phyloP scores from a whole-genome alignment of 2,329 filamentous ascomycete species.

The Alternaria triticina region DNA sequence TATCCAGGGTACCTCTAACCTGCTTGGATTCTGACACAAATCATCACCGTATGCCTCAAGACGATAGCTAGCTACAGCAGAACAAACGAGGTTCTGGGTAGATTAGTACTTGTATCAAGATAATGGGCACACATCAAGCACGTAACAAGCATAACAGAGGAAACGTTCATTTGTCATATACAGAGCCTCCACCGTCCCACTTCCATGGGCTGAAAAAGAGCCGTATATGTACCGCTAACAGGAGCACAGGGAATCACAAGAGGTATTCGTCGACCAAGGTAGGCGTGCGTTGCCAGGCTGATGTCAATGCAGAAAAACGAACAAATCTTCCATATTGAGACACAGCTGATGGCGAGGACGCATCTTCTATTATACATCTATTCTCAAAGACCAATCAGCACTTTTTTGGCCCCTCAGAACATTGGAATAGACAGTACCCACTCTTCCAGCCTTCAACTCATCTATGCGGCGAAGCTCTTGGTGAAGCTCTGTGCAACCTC shows the following conservation, averaged over 20 bases:
- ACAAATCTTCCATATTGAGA: constrained; percentile 48
- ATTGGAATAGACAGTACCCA: constrained; percentile 47
- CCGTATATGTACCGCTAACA: constrained; percentile 36
- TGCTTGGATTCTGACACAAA: accelerated
- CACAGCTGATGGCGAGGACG: constrained; percentile 48
- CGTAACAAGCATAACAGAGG: constrained; percentile 1
- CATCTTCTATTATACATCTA: constrained; percentile 52
- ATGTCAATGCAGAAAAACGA: constrained; percentile 30
- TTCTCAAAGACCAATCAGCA: constrained; percentile 48
- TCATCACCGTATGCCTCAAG: neutral
- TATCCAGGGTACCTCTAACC: neutral
- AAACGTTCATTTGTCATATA: constrained; percentile 18
- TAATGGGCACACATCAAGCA: neutral
- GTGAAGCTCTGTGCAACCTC: constrained; percentile 81
- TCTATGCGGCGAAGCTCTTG: constrained; percentile 84
- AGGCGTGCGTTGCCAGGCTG: constrained; percentile 16
- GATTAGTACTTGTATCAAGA: too few species aligned
- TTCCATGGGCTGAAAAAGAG: constrained; percentile 22
- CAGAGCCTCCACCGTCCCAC: constrained; percentile 5
- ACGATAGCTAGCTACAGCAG: neutral
- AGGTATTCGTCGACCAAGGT: constrained; percentile 7
- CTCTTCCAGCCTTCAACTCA: constrained; percentile 36
- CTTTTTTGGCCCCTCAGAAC: constrained; percentile 45
- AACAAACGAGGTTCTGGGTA: neutral
- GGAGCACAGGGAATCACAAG: constrained; percentile 31